These are phyloP conservation scores for Plasmodium gonderi DNA, from an alignment of 169 alveolate species.

Conservation along the genomic window DNA sequence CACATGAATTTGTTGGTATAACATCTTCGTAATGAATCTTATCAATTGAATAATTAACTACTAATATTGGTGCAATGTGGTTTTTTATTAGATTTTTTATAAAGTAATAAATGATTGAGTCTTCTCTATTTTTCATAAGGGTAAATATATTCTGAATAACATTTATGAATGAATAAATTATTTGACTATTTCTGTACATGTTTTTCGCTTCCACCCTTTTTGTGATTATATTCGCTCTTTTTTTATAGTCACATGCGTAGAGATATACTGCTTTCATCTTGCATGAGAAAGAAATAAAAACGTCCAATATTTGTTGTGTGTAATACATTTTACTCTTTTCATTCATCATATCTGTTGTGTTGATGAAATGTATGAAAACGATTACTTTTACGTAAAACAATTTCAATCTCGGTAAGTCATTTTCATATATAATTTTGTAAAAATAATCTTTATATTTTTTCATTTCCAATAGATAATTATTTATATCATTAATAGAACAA, in stretches of 20 bases:
- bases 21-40: constrained; percentile 4
- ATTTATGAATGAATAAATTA: constrained; percentile 39
- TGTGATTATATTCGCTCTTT: background rate
- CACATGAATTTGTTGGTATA: constrained; percentile 14
- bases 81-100: constrained; percentile 22
- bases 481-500: constrained; percentile 37
- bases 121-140: constrained; percentile 29
- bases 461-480: constrained; percentile 25
- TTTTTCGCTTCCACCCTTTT: background rate
- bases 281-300: constrained; percentile 11
- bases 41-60: background rate
- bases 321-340: constrained; percentile 10
- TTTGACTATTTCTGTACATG: constrained; percentile 22
- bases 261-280: constrained; percentile 38
- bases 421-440: background rate
- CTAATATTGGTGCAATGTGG: constrained; percentile 24
- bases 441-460: constrained; percentile 22
- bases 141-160: constrained; percentile 55
- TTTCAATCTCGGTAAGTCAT: constrained; percentile 34
- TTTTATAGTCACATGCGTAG: background rate
- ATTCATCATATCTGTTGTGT: constrained; percentile 15
- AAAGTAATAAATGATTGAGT: constrained; percentile 50
- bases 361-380: constrained; percentile 40
- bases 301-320: constrained; percentile 1
- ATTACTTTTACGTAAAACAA: constrained; percentile 57